Evolutionary conservation across 2,329 filamentous ascomycete genomes (phyloP), one percentile per base, ranked within the genome.

Genomic region (Cladosporium colombiae): DNA sequence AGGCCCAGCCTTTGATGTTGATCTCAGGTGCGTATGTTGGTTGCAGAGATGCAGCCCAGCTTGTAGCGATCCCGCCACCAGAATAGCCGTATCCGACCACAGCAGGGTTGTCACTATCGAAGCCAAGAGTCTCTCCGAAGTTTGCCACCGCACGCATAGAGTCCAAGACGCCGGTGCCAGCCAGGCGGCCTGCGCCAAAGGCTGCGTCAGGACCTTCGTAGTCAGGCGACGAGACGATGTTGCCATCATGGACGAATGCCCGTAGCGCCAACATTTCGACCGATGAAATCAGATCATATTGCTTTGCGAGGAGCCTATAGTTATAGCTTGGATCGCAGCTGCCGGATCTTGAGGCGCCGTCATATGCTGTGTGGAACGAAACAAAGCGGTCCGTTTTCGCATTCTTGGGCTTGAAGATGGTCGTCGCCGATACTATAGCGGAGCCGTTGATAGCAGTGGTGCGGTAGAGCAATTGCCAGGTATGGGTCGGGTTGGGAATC

Each of bases 31-130:
- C 85, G 66, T 87, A 87, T 2, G 73, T 75, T 1, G 78, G 74
- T 31, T 84, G 82, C 16, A 86, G 71, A 40, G 84, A 81, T 18
- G 83, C 82, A 0, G 84, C 84, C 78, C 80, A 84, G 33, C 82
- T 83, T 1, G 77, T 81, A 0, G 84, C 83, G 29, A 86, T 70
- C 2, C 81, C 80, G 10, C 85, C 85, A 4, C 85, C 85, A 0
- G 82, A 85, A 69, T 86, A 88, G 0, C 85, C 85, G 80, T 81
- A 84, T 64, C 86, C 73, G 2, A 80, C 78, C 53, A 81, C 72
- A 5, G 68, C 74, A 3, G 71, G 70, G 4, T 65, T 69, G 10
- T 67, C 69, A 4, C 14, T 46, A 1, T 66, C 56, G 16, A 74
- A 63, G 23, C 69, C 68, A 0, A 81, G 72, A 23, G 40, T 46